A percentile compares a stretch with the other conserved stretches of the same genome.
Evolutionary conservation across 148 eudicot genomes (phyloP).

Genomic region (Polygonum aviculare): DNA sequence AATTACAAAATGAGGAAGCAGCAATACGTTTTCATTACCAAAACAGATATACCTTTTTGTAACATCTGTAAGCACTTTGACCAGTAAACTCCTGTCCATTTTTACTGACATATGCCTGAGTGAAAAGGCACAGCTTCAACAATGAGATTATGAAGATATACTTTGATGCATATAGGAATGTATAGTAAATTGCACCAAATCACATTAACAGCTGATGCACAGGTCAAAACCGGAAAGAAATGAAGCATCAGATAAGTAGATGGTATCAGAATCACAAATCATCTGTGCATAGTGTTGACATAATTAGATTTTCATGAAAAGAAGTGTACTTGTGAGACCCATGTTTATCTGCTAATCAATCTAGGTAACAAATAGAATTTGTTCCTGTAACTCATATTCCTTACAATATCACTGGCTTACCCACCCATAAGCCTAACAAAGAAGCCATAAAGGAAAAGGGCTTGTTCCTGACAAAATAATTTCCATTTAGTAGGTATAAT

Average conservation of each 20-base stretch:
- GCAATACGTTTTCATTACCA: background rate
- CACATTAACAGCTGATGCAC: background rate
- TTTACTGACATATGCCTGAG: constrained; percentile 68
- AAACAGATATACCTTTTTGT: constrained; percentile 52
- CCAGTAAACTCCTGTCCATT: constrained; percentile 77
- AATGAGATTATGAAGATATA: background rate
- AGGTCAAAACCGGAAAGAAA: background rate
- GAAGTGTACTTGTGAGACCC: background rate
- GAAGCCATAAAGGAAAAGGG: background rate
- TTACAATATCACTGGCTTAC: background rate
- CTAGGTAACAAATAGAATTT: background rate
- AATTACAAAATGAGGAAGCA: background rate
- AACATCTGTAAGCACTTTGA: constrained; percentile 60
- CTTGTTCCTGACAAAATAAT: background rate
- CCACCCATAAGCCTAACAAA: background rate
- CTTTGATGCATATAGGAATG: background rate
- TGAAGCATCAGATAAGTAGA: background rate
- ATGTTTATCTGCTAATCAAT: background rate
- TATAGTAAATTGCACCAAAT: background rate
- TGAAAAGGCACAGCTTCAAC: background rate
- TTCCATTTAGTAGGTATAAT: background rate
- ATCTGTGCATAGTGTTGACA: background rate
- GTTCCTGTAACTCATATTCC: background rate
- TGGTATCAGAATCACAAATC: background rate
- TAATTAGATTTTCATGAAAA: background rate